These are phyloP conservation scores for Ramaria sp. DNA, from an alignment of 768 basidiomycete genomes.

Conservation along the genomic window DNA sequence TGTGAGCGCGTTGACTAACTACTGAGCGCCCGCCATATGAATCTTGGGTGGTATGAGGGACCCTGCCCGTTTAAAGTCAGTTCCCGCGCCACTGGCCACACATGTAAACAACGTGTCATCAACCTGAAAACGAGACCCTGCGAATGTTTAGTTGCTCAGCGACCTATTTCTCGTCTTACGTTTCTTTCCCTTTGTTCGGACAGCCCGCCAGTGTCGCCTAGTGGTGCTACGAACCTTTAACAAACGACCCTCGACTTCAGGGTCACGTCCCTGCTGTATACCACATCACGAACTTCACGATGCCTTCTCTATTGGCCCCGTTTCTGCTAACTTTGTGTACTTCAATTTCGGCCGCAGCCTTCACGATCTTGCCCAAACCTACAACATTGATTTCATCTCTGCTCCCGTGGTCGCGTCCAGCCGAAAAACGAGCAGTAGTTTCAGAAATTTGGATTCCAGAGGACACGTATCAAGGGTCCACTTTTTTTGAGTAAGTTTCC, in stretches of 20 bases:
- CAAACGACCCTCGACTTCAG: not conserved
- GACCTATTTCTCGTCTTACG: not conserved
- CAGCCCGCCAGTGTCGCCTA: not conserved
- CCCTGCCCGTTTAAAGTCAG: not conserved
- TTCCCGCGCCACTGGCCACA: not conserved
- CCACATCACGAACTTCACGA: not conserved
- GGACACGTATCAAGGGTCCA: conserved; percentile 54
- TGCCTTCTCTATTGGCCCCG: not conserved
- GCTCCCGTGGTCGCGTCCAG: not conserved
- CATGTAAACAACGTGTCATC: not conserved
- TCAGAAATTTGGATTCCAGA: conserved; percentile 47
- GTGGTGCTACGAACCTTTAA: not conserved
- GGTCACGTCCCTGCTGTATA: not conserved
- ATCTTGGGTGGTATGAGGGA: not conserved
- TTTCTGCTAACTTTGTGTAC: not conserved
- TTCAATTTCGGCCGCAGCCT: not conserved
- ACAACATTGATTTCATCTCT: not conserved
- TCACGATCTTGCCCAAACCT: not conserved
- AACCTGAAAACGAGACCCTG: not conserved
- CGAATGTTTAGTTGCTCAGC: not conserved
- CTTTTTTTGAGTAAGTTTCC: conserved; percentile 56
- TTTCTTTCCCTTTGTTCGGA: not conserved
- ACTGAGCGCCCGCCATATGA: too few relatives aligned
- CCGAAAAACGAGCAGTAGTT: not conserved
- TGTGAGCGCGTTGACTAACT: not conserved